Conservation (phyloP, 2,329 filamentous ascomycete species). For the Lojkania enalia region DNA sequence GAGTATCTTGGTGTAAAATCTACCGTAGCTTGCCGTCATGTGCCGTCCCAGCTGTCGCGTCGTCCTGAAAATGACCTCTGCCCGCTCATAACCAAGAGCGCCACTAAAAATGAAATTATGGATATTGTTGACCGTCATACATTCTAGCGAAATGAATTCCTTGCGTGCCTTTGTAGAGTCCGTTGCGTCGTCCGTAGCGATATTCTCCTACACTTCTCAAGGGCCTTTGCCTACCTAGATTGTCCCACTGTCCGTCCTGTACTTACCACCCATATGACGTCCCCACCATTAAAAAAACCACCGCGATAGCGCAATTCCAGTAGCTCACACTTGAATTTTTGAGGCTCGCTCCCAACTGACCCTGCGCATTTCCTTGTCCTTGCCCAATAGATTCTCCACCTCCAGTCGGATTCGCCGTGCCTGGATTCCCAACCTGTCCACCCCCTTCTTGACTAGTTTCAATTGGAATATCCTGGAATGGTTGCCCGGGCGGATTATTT, state of each 20-base stretch:
- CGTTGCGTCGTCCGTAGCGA: too few relatives aligned
- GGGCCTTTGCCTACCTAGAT: too few relatives aligned
- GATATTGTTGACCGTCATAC: too few relatives aligned
- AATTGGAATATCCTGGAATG: conserved; percentile 32
- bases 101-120: too few relatives aligned
- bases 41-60: background rate
- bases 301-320: background rate
- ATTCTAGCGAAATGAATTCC: too few relatives aligned
- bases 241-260: too few relatives aligned
- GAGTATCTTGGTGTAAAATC: background rate
- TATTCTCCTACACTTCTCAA: too few relatives aligned
- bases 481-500: conserved; percentile 38
- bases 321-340: background rate
- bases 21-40: background rate
- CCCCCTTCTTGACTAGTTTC: conserved; percentile 29
- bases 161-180: too few relatives aligned
- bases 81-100: too few relatives aligned
- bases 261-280: background rate
- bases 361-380: conserved; percentile 5
- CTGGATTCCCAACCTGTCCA: conserved; percentile 32
- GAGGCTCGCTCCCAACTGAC: background rate
- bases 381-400: conserved; percentile 9
- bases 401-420: conserved; percentile 13
- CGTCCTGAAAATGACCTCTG: too few relatives aligned
- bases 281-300: background rate